Conservation (phyloP, 495 filamentous ascomycete species). For the Apodospora peruviana region DNA sequence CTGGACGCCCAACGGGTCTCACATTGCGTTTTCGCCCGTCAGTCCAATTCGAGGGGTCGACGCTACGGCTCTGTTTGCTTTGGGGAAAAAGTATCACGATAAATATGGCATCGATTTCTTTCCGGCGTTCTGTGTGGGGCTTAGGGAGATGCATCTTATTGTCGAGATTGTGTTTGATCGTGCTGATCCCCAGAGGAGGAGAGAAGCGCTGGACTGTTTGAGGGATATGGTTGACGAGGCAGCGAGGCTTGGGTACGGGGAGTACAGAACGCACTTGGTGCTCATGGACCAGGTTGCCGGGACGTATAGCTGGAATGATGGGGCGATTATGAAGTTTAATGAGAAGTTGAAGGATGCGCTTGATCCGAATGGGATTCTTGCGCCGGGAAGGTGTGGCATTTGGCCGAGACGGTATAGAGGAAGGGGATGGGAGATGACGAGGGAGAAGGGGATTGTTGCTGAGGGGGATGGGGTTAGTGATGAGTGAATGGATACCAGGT, state of each 20-base stretch:
- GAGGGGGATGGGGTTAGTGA: too few species aligned
- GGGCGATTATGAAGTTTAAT: slow-evolving; percentile 48
- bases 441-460: too few species aligned
- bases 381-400: slow-evolving; percentile 51
- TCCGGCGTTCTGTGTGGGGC: slow-evolving; percentile 44
- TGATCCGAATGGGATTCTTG: slow-evolving; percentile 55
- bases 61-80: slow-evolving; percentile 38
- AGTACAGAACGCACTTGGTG: slow-evolving; percentile 53
- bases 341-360: slow-evolving; percentile 52
- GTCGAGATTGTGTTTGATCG: slow-evolving; percentile 52
- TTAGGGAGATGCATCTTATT: slow-evolving; percentile 56
- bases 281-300: slow-evolving; percentile 52
- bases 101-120: slow-evolving; percentile 48
- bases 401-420: slow-evolving; percentile 48
- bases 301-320: slow-evolving; percentile 53
- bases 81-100: slow-evolving; percentile 32
- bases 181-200: slow-evolving; percentile 28
- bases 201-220: slow-evolving; percentile 34
- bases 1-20: slow-evolving; percentile 51
- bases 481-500: too few species aligned
- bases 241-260: slow-evolving; percentile 47
- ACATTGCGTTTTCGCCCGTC: slow-evolving; percentile 55
- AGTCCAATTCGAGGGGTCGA: slow-evolving; percentile 45
- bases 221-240: slow-evolving; percentile 43
- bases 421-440: slow-evolving; percentile 34